Base-by-base conservation (phyloP, 352 stramenopile species). In the Pythium periplocum region DNA sequence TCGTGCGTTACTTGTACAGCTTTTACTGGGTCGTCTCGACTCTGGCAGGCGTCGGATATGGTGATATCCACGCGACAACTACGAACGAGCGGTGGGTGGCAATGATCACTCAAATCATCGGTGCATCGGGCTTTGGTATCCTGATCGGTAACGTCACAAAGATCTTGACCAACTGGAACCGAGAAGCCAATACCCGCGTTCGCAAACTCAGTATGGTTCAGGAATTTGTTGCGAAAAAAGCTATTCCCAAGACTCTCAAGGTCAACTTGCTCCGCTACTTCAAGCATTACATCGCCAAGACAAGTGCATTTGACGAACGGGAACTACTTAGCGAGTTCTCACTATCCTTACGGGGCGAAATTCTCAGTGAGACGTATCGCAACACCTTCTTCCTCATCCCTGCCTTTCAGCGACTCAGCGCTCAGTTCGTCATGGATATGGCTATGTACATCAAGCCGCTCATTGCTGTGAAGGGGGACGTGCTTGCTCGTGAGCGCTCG, bases 11-110 rank as follows among this genome's bases (percentile, higher is more conserved):
- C 48, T 49, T 94, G 11, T 92, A 84, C 59, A 82, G 73, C 36
- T 79, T 93, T 31, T 96, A 96, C 59, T 96, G 85, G 85, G 79
- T 87, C n/a, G 66, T 87, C 31, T 74, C 73, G 0, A 95, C 85
- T 0, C 45, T 95, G 8, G 85, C 83, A 2, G 85, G 81, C 0
- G 83, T 95, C 3, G 86, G 86, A 0, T 96, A 89, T 42, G 86
- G 86, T 9, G 86, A 96, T 44, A 70, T 96, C 6, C 68, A 86
- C 46, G 75, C 83, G 5, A 78, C 70, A 1, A 94, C 85, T 57
- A 86, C 70, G 12, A 56, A 69, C 2, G 86, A 96, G 53, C 63
- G 79, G 30, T 12, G 87, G 1, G 91, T 86, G 42, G 62, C 83
- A 4, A 93, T 95, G 51, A 57, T 72, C 10, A 71, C 80, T 12